Base-by-base conservation (phyloP, 805 yeast genomes). In the Teunomyces cretensis region DNA sequence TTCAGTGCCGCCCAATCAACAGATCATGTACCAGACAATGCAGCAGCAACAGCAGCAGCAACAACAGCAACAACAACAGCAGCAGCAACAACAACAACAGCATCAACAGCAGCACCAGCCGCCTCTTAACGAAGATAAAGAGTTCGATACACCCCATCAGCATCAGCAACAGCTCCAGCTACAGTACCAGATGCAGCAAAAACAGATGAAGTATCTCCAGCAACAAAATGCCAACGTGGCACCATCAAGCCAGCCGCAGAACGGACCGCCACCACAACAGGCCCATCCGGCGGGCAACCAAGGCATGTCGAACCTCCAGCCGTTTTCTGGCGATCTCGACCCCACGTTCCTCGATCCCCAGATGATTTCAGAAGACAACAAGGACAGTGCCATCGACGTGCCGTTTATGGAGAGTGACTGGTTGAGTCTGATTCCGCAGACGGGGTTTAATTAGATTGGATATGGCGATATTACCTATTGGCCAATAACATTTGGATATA, bases 371-470 rank as follows among this genome's bases (percentile, higher is more conserved):
- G 38, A 35, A 24, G 38, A 35, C 2, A 22, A 14, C 19, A 31
- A 35, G 13, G 38, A 35, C 15, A 22, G 28, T 26, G 28, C 41
- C 9, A 40, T 43, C 7, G 38, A 41, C 26, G 38, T 39, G n/a
- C 32, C 33, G n/a, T 48, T 46, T 13, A 36, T 51, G 16, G 51
- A 49, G 32, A 40, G 50, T 32, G 68, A 64, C 45, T 65, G 70
- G 70, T 54, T 64, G 43, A 60, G 61, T 36, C 56, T 57, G 47
- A 57, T 65, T 3, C 52, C 67, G 0, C 67, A 68, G 1, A 66
- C 69, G 2, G 67, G 68, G 9, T 64, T 64, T 42, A 53, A 50
- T 12, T 56, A 42, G 41, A 15, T 12, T 6, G n/a, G n/a, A 31
- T 31, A 31, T 14, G 13, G 33, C 16, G 16, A n/a, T n/a, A n/a